Evolutionary conservation across 2,329 filamentous ascomycete genomes (phyloP).

Genomic region (Aspergillus clavatus): DNA sequence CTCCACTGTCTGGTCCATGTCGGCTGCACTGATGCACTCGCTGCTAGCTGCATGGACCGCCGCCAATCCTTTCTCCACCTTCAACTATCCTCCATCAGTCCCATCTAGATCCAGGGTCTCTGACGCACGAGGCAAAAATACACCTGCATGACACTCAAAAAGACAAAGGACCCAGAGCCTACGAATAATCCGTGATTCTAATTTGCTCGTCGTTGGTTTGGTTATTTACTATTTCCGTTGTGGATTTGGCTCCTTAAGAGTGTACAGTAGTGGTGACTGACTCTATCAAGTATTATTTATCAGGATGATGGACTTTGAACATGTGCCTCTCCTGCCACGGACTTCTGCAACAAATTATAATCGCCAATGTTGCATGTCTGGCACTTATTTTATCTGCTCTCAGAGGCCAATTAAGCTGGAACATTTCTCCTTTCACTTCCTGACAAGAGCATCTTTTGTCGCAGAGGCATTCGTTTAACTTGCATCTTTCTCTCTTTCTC

Average conservation of each 20-base stretch:
- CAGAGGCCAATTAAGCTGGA: constrained; percentile 14
- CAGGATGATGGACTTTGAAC: constrained; percentile 17
- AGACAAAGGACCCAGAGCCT: constrained; percentile 28
- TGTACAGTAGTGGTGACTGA: constrained; percentile 9
- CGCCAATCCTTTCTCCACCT: constrained; percentile 31
- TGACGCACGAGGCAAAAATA: constrained; percentile 41
- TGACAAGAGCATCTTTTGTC: constrained; percentile 7
- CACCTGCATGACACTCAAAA: constrained; percentile 41
- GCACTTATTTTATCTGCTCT: constrained; percentile 10
- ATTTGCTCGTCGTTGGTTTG: constrained; percentile 3
- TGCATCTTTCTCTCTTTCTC: constrained; percentile 11
- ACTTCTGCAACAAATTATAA: constrained; percentile 19
- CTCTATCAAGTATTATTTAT: constrained; percentile 12
- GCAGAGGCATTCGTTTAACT: constrained; percentile 24
- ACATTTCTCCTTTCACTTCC: constrained; percentile 10
- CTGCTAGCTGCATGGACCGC: constrained; percentile 31
- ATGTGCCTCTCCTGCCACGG: constrained; percentile 20
- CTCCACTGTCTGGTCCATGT: constrained; percentile 25
- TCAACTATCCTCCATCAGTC: constrained; percentile 21
- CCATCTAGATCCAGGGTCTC: constrained; percentile 42
- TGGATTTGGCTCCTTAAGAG: constrained; percentile 16
- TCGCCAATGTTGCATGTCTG: constrained; percentile 17
- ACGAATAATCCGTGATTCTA: constrained; percentile 15
- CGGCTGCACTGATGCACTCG: constrained; percentile 14
- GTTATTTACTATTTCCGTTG: constrained; percentile 11